Percentiles rank a stretch among this genome's conserved stretches.
phyloP scores from a whole-genome alignment of 148 eudicot genomes.

The Fagopyrum esculentum region DNA sequence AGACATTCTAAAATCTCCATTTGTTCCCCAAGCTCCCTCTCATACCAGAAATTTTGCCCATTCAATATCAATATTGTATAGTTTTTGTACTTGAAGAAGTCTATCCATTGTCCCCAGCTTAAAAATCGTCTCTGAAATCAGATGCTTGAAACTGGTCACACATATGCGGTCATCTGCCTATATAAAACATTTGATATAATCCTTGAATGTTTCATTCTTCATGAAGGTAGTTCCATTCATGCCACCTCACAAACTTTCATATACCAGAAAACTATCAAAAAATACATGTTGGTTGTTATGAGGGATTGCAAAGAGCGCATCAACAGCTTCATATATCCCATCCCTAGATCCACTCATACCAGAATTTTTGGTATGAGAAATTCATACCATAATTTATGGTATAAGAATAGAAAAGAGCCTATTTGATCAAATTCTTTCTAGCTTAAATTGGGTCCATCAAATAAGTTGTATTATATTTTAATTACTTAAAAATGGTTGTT shows the following conservation, averaged over 20 bases:
- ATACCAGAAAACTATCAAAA: slow-evolving; percentile 70
- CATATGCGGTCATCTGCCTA: slow-evolving; percentile 46
- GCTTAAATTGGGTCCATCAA: too few relatives aligned
- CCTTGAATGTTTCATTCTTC: slow-evolving; percentile 49
- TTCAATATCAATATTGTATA: slow-evolving; percentile 78
- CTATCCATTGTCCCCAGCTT: slow-evolving; percentile 52
- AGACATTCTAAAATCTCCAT: too few relatives aligned
- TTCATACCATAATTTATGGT: too few relatives aligned
- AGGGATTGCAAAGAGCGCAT: slow-evolving; percentile 62
- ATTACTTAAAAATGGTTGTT: too few relatives aligned
- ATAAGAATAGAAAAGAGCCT: too few relatives aligned
- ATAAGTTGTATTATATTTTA: too few relatives aligned
- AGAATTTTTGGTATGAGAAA: too few relatives aligned
- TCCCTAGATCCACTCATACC: slow-evolving; percentile 77
- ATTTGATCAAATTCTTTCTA: too few relatives aligned
- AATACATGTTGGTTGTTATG: slow-evolving; percentile 92
- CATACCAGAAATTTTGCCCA: too few relatives aligned
- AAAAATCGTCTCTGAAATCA: slow-evolving; percentile 52
- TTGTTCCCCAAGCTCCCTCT: too few relatives aligned
- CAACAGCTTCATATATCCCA: slow-evolving; percentile 61
- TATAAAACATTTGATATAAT: slow-evolving; percentile 43
- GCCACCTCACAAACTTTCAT: slow-evolving; percentile 69
- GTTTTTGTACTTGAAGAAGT: slow-evolving; percentile 79
- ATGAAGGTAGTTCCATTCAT: slow-evolving; percentile 29
- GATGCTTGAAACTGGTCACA: slow-evolving; percentile 46